Evolutionary conservation across 768 basidiomycete genomes (phyloP).

Genomic region (Mycena albidolilacea): DNA sequence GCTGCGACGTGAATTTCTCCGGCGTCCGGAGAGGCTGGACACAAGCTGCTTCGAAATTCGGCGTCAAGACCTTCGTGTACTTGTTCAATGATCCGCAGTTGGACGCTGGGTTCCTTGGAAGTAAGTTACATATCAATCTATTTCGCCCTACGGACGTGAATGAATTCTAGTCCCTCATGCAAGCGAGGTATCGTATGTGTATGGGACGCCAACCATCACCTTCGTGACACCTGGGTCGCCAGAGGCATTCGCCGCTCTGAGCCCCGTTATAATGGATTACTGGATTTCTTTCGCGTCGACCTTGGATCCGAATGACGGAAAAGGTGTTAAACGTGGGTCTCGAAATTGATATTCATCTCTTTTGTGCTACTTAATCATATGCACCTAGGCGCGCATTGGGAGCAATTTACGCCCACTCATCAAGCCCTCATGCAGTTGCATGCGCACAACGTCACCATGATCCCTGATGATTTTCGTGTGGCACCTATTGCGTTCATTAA

Average conservation of each 20-base stretch:
- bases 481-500: conserved; percentile 39
- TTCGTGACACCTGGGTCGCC: conserved; percentile 36
- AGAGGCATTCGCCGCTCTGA: conserved; percentile 40
- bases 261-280: conserved; percentile 56
- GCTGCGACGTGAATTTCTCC: conserved; percentile 21
- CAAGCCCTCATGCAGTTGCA: conserved; percentile 38
- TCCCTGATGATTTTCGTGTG: conserved; percentile 38
- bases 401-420: conserved; percentile 27
- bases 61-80: conserved; percentile 53
- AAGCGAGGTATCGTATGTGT: conserved; percentile 49
- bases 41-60: conserved; percentile 47
- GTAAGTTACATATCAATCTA: conserved; percentile 31
- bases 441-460: conserved; percentile 28
- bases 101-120: conserved; percentile 40
- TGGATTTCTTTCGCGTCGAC: conserved; percentile 62
- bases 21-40: conserved; percentile 49
- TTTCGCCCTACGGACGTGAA: neutral
- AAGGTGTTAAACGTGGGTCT: conserved; percentile 33
- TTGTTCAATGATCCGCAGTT: conserved; percentile 52
- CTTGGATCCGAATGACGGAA: conserved; percentile 58
- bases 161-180: conserved; percentile 45
- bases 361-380: neutral
- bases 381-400: conserved; percentile 22
- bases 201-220: conserved; percentile 37
- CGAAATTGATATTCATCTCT: neutral